Evolutionary conservation across 169 alveolate species (phyloP).

Genomic region (Plasmodium yoelii): DNA sequence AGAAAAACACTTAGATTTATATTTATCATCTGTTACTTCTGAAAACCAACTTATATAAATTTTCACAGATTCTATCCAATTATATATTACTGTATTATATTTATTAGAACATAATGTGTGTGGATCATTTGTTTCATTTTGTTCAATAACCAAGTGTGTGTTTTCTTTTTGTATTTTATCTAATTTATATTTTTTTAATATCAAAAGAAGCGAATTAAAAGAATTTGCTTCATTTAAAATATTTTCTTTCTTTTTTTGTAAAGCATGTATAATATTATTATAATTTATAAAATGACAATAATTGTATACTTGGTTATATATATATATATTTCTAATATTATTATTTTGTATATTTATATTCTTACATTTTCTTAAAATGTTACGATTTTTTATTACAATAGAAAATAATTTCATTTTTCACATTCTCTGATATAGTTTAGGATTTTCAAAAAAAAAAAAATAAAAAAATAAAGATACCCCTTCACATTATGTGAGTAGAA

Average conservation of each 20-base stretch:
- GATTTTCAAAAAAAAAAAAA: constrained; percentile 4
- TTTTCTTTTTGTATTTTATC: neutral
- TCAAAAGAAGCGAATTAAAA: constrained; percentile 19
- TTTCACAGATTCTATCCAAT: constrained; percentile 50
- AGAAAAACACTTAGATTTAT: constrained; percentile 73
- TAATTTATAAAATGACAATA: constrained; percentile 30
- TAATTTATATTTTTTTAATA: constrained; percentile 1
- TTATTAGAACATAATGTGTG: neutral
- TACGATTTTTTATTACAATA: neutral
- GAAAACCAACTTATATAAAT: constrained; percentile 71
- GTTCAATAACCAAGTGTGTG: too few relatives aligned
- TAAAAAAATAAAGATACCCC: neutral
- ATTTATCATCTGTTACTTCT: constrained; percentile 71
- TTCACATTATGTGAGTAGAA: neutral
- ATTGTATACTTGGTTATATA: neutral
- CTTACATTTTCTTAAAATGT: constrained; percentile 2
- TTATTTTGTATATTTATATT: neutral
- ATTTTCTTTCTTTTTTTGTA: constrained; percentile 10
- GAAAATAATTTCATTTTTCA: constrained; percentile 51
- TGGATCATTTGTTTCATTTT: neutral
- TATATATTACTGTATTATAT: neutral
- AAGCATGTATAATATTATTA: constrained; percentile 1
- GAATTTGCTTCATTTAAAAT: constrained; percentile 21
- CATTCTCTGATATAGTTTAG: constrained; percentile 4
- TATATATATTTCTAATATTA: neutral